Percentiles rank a stretch among this genome's conserved stretches.
Conservation (phyloP, 2,329 filamentous ascomycete genomes). For the Hymenoscyphus scutula region DNA sequence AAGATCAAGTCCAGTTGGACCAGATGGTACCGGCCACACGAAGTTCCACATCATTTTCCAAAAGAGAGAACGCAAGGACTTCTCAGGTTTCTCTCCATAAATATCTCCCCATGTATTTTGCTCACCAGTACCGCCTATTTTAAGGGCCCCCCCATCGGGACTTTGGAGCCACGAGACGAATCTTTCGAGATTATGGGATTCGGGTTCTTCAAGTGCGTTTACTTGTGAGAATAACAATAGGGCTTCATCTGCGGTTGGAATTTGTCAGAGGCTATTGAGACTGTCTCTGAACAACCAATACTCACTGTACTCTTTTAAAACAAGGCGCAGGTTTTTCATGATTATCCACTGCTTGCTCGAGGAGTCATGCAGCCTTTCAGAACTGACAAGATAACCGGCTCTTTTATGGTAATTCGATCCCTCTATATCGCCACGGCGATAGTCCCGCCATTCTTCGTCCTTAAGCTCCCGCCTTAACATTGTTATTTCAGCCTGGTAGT, state of each 20-base stretch:
- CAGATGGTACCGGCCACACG: slow-evolving; percentile 2
- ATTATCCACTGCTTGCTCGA: neutral
- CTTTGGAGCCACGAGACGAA: slow-evolving; percentile 10
- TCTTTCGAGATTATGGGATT: slow-evolving; percentile 10
- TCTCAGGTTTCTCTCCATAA: neutral
- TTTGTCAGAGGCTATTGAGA: neutral
- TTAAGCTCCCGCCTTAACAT: slow-evolving; percentile 6
- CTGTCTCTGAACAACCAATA: neutral
- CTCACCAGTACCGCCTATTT: slow-evolving; percentile 8
- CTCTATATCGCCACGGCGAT: neutral
- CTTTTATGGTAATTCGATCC: neutral
- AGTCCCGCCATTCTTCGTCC: slow-evolving; percentile 9
- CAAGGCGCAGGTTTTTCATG: neutral
- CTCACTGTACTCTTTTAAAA: slow-evolving; percentile 16
- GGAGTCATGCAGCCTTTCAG: no score
- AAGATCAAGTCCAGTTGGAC: slow-evolving; percentile 7
- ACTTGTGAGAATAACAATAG: slow-evolving; percentile 15
- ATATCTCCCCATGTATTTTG: slow-evolving; percentile 12
- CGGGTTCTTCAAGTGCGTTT: slow-evolving; percentile 9
- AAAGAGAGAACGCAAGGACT: neutral
- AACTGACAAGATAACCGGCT: slow-evolving; percentile 4
- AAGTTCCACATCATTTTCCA: slow-evolving; percentile 10
- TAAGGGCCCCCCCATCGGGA: neutral
- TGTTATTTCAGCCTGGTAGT: slow-evolving; percentile 15
- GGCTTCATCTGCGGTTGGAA: slow-evolving; percentile 8